Evolutionary conservation across 345 rosid species (phyloP), one percentile per base, ranked within the genome.

Genomic region (Leavenworthia alabamica): DNA sequence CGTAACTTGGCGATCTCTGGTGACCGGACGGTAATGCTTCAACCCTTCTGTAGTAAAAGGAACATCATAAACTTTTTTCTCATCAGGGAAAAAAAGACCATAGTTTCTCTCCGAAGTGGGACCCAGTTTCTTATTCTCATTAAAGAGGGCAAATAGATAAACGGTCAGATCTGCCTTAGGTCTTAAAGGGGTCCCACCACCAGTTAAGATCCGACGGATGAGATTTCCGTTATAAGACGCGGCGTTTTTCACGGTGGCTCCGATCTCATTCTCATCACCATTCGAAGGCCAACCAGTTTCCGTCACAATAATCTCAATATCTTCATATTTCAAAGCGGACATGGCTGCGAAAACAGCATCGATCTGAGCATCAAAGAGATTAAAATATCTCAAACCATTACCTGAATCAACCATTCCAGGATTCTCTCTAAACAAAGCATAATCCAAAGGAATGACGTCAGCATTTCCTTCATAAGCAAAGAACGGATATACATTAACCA

Each of bases 241-340:
- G 0, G 99, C 99, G 60, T 93, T 86, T 20, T 40, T 73, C 1
- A 82, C 3, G 16, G 75, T 79, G 0, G 97, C 97, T 2, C 99
- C 99, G 6, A 77, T 43, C 73, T 93, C 97, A 27, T 75, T 85
- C 46, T 75, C 81, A 37, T 87, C 97, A 3, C 99, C 99, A 26
- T 89, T 84, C 0, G 97, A 87, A 0, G 99, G 99, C 99, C 99
- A 93, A 0, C 99, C 96, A 7, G 99, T 93, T 62, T 93, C 99
- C 13, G 96, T 86, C 1, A 93, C 88, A 1, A 86, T 83, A 31
- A 93, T 62, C 9, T 62, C 59, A 4, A 93, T 67, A 11, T 93
- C 97, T 3, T 89, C 86, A 24, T 72, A 89, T n/a, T 89, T 87
- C 24, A 93, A 43, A 1, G 90, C 88, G 0, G 91, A 75, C 84